These are phyloP conservation scores for Scytalidium sp. DNA, from an alignment of 2,329 filamentous ascomycete species.

Conservation along the genomic window DNA sequence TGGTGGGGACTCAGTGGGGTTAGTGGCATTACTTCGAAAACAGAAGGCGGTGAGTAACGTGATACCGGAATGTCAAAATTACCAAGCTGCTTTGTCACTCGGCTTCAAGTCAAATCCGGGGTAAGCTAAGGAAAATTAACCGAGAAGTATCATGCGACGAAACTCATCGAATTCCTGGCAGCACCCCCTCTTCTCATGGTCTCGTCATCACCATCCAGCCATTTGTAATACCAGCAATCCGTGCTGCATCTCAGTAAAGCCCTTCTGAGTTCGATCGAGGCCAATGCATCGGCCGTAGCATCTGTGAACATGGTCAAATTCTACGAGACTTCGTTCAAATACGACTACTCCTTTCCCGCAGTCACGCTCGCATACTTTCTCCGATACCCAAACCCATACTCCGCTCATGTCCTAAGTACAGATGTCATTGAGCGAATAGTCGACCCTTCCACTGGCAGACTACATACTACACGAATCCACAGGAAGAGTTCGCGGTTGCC, in stretches of 20 bases:
- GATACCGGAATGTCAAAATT: too few relatives aligned
- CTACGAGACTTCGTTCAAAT: constrained; percentile 60
- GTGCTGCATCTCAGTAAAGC: neutral
- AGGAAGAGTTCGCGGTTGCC: constrained; percentile 80
- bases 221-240: neutral
- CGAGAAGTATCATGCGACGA: neutral
- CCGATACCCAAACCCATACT: constrained; percentile 84
- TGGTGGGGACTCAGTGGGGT: too few relatives aligned
- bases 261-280: neutral
- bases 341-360: constrained; percentile 79
- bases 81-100: too few relatives aligned
- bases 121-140: neutral
- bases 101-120: too few relatives aligned
- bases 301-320: constrained; percentile 30
- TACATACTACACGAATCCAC: constrained; percentile 77
- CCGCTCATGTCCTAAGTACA: constrained; percentile 76
- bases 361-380: constrained; percentile 89
- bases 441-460: constrained; percentile 69
- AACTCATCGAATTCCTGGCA: too few relatives aligned
- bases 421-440: constrained; percentile 75
- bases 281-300: neutral
- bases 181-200: too few relatives aligned
- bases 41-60: too few relatives aligned
- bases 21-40: too few relatives aligned
- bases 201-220: neutral